These are phyloP conservation scores for Lepidium africanum DNA, from an alignment of 345 rosid species.

Conservation along the genomic window DNA sequence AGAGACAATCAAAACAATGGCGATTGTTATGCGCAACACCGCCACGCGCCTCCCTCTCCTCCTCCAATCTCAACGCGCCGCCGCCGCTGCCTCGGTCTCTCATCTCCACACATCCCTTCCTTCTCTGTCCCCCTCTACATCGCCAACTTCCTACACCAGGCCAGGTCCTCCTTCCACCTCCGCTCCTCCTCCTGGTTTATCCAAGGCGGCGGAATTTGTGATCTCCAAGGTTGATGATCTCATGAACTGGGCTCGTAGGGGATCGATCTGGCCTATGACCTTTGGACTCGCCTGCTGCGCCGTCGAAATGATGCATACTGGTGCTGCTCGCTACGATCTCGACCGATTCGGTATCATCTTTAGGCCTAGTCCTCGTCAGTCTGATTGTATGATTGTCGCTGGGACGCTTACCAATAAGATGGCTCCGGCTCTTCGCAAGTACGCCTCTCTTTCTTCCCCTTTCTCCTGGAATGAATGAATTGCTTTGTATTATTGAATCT, in stretches of 20 bases:
- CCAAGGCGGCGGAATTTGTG: slow-evolving; percentile 85
- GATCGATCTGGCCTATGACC: slow-evolving; percentile 99
- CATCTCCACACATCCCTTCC: slow-evolving; percentile 53
- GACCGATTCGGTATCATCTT: slow-evolving; percentile 93
- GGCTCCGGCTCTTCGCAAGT: slow-evolving; percentile 99
- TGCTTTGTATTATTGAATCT: not conserved
- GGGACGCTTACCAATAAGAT: slow-evolving; percentile 98
- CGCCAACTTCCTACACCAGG: slow-evolving; percentile 55
- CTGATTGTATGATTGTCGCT: slow-evolving; percentile 98
- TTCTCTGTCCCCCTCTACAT: slow-evolving; percentile 32
- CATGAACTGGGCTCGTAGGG: slow-evolving; percentile 90
- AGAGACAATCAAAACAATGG: slow-evolving; percentile 37
- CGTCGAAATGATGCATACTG: slow-evolving; percentile 99
- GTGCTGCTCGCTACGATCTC: slow-evolving; percentile 95
- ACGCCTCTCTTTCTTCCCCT: slow-evolving; percentile 14
- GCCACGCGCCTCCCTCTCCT: slow-evolving; percentile 64
- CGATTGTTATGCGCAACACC: slow-evolving; percentile 50
- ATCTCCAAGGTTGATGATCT: slow-evolving; percentile 94
- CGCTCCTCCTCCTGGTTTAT: slow-evolving; percentile 47
- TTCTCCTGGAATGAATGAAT: not conserved
- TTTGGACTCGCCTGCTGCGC: slow-evolving; percentile 99
- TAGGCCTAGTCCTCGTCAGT: slow-evolving; percentile 97
- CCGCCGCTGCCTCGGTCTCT: slow-evolving; percentile 30
- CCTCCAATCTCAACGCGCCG: slow-evolving; percentile 42
- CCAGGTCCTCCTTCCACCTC: slow-evolving; percentile 57